Evolutionary conservation across 306 rosid genomes (phyloP).

Genomic region (Canavalia gladiata): DNA sequence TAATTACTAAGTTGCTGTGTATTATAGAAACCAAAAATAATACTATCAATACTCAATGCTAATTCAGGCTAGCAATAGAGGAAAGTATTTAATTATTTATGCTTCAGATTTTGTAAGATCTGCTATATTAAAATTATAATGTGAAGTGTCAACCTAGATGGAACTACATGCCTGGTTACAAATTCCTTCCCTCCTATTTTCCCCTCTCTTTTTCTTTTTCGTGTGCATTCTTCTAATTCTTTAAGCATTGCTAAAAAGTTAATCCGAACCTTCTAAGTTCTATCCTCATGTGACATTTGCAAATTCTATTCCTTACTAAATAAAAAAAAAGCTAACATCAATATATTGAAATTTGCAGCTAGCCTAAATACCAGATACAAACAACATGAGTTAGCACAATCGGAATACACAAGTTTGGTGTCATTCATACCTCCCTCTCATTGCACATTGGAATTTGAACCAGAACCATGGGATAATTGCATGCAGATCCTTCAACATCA

Average conservation of each 20-base stretch:
- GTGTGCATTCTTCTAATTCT: slow-evolving; percentile 8
- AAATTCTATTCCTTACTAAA: slow-evolving; percentile 1
- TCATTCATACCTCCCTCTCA: slow-evolving; percentile 82
- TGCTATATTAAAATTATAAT: background rate
- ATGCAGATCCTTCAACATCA: slow-evolving; percentile 71
- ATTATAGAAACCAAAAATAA: slow-evolving; percentile 12
- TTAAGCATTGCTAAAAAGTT: slow-evolving; percentile 15
- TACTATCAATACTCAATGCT: background rate
- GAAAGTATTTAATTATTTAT: slow-evolving; percentile 1
- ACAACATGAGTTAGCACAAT: slow-evolving; percentile 24
- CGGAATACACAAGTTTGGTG: slow-evolving; percentile 19
- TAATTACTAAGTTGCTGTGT: background rate
- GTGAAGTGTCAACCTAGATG: slow-evolving; percentile 30
- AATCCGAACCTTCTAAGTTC: slow-evolving; percentile 12
- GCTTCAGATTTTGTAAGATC: slow-evolving; percentile 30
- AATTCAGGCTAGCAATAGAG: background rate
- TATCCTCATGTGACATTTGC: slow-evolving; percentile 33
- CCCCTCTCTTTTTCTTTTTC: background rate
- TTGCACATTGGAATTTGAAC: slow-evolving; percentile 98
- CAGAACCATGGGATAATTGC: slow-evolving; percentile 85
- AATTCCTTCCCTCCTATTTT: background rate
- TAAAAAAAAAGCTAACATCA: slow-evolving; percentile 7
- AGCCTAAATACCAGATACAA: background rate
- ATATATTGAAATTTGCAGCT: slow-evolving; percentile 19
- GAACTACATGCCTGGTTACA: background rate